A percentile compares a stretch with the other conserved stretches of the same genome.
These are phyloP conservation scores for Suillus luteus DNA, from an alignment of 768 basidiomycete species.

Conservation along the genomic window DNA sequence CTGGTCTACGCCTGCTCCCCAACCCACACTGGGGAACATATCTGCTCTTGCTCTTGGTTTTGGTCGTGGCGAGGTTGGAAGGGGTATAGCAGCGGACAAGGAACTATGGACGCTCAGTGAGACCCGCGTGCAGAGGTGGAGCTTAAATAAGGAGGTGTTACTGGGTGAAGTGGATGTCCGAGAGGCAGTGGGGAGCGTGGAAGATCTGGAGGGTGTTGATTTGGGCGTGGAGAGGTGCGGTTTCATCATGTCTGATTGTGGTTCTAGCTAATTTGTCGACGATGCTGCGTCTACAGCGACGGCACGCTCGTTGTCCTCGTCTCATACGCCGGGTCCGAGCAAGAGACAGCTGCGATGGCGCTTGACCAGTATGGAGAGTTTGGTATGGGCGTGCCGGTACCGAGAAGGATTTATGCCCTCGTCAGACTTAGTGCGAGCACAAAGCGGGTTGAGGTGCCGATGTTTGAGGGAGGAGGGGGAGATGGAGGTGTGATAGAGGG, in stretches of 20 bases:
- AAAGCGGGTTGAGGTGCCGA: conserved; percentile 24
- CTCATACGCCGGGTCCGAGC: conserved; percentile 60
- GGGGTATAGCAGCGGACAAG: conserved; percentile 39
- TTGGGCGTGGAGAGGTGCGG: conserved; percentile 59
- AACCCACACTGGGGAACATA: conserved; percentile 59
- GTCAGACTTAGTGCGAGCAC: conserved; percentile 42
- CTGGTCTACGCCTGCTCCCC: conserved; percentile 43
- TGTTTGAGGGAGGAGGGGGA: conserved; percentile 29
- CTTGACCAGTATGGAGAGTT: conserved; percentile 38
- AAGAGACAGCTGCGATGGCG: conserved; percentile 36
- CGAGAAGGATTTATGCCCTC: conserved; percentile 68
- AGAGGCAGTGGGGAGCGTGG: conserved; percentile 47
- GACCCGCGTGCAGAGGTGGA: conserved; percentile 69
- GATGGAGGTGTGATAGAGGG: conserved; percentile 11
- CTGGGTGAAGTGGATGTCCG: conserved; percentile 56
- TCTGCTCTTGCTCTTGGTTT: conserved; percentile 60
- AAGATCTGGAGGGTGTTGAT: conserved; percentile 78
- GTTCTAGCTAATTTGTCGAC: neutral
- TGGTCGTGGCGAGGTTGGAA: neutral
- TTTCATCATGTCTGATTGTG: neutral
- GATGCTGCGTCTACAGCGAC: conserved; percentile 36
- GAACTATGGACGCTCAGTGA: conserved; percentile 73
- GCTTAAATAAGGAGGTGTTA: conserved; percentile 54
- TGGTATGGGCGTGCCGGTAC: conserved; percentile 37
- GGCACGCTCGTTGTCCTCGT: conserved; percentile 61